Evolutionary conservation across 2,329 filamentous ascomycete species (phyloP), one percentile per base, ranked within the genome.

Genomic region (Fusarium euwallaceae): DNA sequence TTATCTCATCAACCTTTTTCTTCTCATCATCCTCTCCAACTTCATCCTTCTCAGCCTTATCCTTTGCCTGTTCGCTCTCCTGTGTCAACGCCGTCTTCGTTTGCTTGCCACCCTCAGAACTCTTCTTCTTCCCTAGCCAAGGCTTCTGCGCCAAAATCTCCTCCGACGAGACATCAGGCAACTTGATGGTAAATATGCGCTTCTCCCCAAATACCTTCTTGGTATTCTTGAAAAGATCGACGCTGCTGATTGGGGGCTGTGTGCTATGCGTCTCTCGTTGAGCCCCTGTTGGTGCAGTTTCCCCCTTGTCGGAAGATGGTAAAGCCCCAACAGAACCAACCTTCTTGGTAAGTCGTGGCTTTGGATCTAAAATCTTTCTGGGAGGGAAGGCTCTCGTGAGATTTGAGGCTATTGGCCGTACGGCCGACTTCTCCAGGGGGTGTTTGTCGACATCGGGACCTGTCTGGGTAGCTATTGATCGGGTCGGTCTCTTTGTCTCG

Each of bases 391-490:
- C 4, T 3, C 17, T 34, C 22, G 10, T 17, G n/a, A 16, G 14
- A 16, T 41, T 7, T 24, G 43, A 20, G 22, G 16, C 14, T 9
- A n/a, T n/a, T 24, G 39, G 12, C n/a, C 14, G 32, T 27, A 24
- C 32, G 24, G 20, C 32, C 6, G 34, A 14, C 7, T 9, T 7
- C 27, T 39, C 20, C 16, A 14, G 61, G 20, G 61, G 22, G 10
- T 20, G 43, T 27, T 4, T 11, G 5, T 51, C 11, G n/a, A 14
- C 12, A 14, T 36, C 43, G 5, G n/a, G 16, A 5, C 43, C 61
- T 16, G 61, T 63, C 34, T 63, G 43, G n/a, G 61, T 53, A 29
- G 16, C 61, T 8, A 29, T 53, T 22, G 32, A 63, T 36, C 61
- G 43, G 9, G 43, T 53, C 7, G 22, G 11, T 17, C 22, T 51